phyloP scores from a whole-genome alignment of 2,329 filamentous ascomycete species.

The Myriangium duriaei region DNA sequence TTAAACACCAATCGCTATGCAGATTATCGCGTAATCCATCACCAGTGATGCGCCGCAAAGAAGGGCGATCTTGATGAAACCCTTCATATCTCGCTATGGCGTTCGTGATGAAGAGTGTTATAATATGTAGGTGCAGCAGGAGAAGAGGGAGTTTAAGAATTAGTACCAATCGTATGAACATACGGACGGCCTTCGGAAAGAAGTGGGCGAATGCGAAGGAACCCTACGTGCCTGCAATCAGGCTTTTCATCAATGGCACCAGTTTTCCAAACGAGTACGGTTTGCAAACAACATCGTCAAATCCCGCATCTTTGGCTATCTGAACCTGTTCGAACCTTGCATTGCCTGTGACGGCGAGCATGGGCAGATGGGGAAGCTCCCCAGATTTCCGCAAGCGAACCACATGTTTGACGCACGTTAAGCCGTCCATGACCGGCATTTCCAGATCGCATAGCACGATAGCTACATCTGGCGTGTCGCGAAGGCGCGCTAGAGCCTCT shows the following conservation, averaged over 20 bases:
- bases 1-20: no score
- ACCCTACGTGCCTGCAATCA: no score
- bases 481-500: constrained; percentile 15
- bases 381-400: constrained; percentile 53
- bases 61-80: no score
- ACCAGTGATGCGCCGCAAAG: no score
- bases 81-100: no score
- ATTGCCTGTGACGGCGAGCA: constrained; percentile 71
- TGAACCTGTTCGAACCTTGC: constrained; percentile 61
- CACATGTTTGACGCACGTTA: constrained; percentile 58
- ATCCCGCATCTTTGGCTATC: constrained; percentile 58
- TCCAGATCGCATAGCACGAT: constrained; percentile 70
- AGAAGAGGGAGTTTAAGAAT: no score
- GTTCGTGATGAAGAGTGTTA: no score
- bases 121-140: no score
- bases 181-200: no score
- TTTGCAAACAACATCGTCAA: constrained; percentile 35
- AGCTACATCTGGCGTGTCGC: constrained; percentile 5
- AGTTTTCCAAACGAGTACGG: constrained; percentile 24
- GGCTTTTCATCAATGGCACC: constrained; percentile 20
- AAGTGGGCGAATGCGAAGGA: no score
- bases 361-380: constrained; percentile 55
- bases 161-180: no score
- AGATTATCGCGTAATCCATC: no score
- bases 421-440: constrained; percentile 74